These are phyloP conservation scores for Fusarium keratoplasticum DNA, from an alignment of 2,329 filamentous ascomycete genomes.

Conservation along the genomic window DNA sequence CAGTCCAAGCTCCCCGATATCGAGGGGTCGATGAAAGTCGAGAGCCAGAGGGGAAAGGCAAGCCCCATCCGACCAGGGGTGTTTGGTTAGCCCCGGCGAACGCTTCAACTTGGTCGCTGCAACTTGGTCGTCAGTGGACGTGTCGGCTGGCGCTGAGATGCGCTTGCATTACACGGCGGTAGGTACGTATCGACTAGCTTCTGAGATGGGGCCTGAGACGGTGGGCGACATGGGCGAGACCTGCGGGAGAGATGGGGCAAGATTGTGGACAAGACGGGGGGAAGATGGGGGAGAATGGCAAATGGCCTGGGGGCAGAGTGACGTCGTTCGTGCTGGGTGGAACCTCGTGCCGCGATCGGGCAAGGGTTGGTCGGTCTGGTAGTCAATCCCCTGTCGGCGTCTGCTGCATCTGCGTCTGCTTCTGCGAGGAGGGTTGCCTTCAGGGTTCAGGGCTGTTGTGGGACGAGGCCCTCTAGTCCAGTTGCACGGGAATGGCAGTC, in stretches of 20 bases:
- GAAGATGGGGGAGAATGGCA: constrained; percentile 24
- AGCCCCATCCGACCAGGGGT: constrained; percentile 12
- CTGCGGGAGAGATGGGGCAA: constrained; percentile 31
- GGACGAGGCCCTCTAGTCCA: constrained; percentile 12
- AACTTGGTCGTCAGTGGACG: background rate
- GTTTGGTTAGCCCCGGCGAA: constrained; percentile 5
- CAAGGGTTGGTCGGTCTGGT: constrained; percentile 18
- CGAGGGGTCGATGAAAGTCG: constrained; percentile 4
- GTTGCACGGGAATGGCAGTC: constrained; percentile 14
- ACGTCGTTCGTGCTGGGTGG: constrained; percentile 38
- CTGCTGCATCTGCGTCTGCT: constrained; percentile 1
- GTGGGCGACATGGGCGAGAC: constrained; percentile 21
- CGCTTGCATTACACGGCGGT: constrained; percentile 17
- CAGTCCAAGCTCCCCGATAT: constrained; percentile 12
- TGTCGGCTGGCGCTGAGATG: constrained; percentile 7
- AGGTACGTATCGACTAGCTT: constrained; percentile 31
- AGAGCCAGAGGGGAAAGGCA: constrained; percentile 3
- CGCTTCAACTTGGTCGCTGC: constrained; percentile 1
- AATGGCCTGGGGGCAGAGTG: constrained; percentile 31
- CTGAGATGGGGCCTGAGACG: constrained; percentile 8
- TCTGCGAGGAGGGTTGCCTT: constrained; percentile 15
- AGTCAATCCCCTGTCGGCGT: constrained; percentile 6
- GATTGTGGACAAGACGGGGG: constrained; percentile 14
- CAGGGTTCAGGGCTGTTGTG: constrained; percentile 23
- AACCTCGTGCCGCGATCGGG: constrained; percentile 24